Evolutionary conservation across 371 early-diverging fungal species (phyloP), one percentile per base, ranked within the genome.

Genomic region (Syncephalis plumigaleata): DNA sequence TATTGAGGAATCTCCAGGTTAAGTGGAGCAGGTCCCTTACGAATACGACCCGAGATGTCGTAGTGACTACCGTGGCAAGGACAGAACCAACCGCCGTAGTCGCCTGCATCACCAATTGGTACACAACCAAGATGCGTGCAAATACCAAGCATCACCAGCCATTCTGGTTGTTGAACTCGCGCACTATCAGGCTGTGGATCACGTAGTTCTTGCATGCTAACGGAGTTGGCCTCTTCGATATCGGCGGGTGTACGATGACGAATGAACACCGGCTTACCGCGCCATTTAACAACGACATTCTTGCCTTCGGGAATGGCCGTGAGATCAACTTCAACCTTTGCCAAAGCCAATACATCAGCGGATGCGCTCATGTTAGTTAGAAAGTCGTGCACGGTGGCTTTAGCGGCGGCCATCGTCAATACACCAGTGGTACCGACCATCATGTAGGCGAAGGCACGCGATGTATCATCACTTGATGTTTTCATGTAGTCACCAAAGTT

Each of bases 51-150:
- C 50, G 66, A 67, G 50, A 67, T 65, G 49, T 66, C 67, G 55
- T 91, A 91, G 64, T 91, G 93, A 49, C 93, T 93, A 57, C 97
- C 95, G 70, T 92, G 94, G 83, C 97, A 96, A 47, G 97, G 97
- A 76, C 97, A 96, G 75, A 91, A 96, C 95, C 95, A 96, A 52
- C 95, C 97, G 56, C 89, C 91, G 60, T 69, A 96, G 54, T 95
- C 97, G 68, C 95, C 95, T 64, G 94, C 81, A 64, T 96, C 94
- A 51, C 92, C 94, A 57, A 94, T 84, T 51, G 97, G 97, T 43
- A 96, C 95, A 73, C 97, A 96, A 61, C 97, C 79, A 70, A 96
- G 75, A 67, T 96, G 97, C 48, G 97, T 96, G 79, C 97, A 96
- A 57, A 95, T 86, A 59, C 93, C 97, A 57, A 96, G 65, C 82